Base-by-base conservation (phyloP, 345 rosid species). In the Excoecaria agallocha region DNA sequence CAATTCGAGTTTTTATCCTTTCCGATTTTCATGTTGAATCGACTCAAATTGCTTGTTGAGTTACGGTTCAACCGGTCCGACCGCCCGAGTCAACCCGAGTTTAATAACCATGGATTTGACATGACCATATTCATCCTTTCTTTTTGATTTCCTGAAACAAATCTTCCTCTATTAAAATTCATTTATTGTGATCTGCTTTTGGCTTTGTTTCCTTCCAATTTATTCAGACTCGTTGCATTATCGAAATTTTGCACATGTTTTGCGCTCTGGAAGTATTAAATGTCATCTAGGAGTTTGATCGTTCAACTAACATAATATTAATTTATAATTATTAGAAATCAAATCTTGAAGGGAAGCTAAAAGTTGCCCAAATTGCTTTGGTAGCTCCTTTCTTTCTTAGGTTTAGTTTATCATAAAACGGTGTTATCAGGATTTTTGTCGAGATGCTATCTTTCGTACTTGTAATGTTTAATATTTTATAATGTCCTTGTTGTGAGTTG, bases 71-170 rank as follows among this genome's bases (percentile, higher is more conserved):
- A n/a, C n/a, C n/a, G n/a, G n/a, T n/a, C n/a, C n/a, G n/a, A n/a
- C n/a, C n/a, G n/a, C n/a, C n/a, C n/a, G n/a, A n/a, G n/a, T n/a
- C n/a, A n/a, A n/a, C n/a, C n/a, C n/a, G n/a, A n/a, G n/a, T n/a
- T n/a, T n/a, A n/a, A n/a, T n/a, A n/a, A n/a, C n/a, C 3, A 46
- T 56, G 66, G 66, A 60, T 61, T 43, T 48, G 74, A 59, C 55
- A 45, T 59, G 46, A 46, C 17, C 57, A 60, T 0, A 24, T 13
- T 22, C 39, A 6, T 58, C 41, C 39, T 57, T 71, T 45, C 13
- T n/a, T 24, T 39, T 6, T 16, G 35, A 71, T 70, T 51, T 16
- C 11, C 6, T 37, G 12, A 39, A 43, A n/a, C 30, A n/a, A 66
- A 66, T 2, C 8, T 24, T 4, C 55, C 9, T 46, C 38, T 10